Percentiles rank a stretch among this genome's conserved stretches.
Conservation (phyloP, 805 yeast genomes). For the Sugiyamaella lignohabitans region DNA sequence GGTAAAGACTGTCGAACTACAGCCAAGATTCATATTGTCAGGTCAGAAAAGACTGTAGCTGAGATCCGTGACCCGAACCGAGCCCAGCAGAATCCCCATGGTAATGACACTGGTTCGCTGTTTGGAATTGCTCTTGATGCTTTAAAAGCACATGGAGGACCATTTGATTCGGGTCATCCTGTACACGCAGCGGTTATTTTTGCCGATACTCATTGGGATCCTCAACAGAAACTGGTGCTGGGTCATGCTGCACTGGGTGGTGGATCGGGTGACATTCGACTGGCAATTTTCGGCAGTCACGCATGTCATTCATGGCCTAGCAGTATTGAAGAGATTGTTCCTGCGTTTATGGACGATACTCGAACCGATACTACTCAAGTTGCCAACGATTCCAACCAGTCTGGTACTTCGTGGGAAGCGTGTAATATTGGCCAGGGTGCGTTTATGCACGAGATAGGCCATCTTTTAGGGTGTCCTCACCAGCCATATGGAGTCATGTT, state of each 20-base stretch:
- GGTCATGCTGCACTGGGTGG: constrained; percentile 97
- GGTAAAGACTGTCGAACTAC: constrained; percentile 44
- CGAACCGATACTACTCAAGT: constrained; percentile 57
- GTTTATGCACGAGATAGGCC: constrained; percentile 93
- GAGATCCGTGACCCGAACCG: constrained; percentile 70
- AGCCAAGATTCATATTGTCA: constrained; percentile 72
- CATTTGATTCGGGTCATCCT: constrained; percentile 45
- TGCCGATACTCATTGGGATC: constrained; percentile 82
- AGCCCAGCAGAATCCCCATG: constrained; percentile 82
- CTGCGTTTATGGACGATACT: constrained; percentile 68
- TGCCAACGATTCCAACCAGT: constrained; percentile 83
- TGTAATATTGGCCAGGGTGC: constrained; percentile 84
- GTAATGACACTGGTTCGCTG: constrained; percentile 65
- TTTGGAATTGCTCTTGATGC: constrained; percentile 78
- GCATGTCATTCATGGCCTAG: constrained; percentile 90
- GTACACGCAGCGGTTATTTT: constrained; percentile 80
- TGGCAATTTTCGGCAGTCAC: constrained; percentile 93
- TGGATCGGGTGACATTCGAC: constrained; percentile 56
- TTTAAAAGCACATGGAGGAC: constrained; percentile 48
- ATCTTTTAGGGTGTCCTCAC: constrained; percentile 85
- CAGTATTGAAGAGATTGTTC: constrained; percentile 61
- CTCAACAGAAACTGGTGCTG: constrained; percentile 46
- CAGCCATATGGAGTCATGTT: constrained; percentile 87
- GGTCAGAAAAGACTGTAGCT: constrained; percentile 56
- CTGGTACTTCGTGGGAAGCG: constrained; percentile 89